phyloP scores from a whole-genome alignment of 805 yeast species.

The Candida schatavii region DNA sequence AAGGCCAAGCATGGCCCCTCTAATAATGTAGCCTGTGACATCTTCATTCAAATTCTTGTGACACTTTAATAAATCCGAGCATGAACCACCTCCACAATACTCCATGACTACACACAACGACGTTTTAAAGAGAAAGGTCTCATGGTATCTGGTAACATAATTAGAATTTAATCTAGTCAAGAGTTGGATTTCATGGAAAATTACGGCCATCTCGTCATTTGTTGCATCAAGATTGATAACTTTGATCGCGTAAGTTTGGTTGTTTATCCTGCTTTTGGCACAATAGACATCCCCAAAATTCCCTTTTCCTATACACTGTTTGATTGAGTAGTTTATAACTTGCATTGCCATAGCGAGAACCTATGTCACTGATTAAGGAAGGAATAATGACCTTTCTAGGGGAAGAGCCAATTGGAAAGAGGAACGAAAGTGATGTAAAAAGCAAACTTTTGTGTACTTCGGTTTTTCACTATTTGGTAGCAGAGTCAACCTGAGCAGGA shows the following conservation, averaged over 20 bases:
- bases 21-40: slow-evolving; percentile 57
- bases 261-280: slow-evolving; percentile 43
- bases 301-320: slow-evolving; percentile 74
- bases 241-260: slow-evolving; percentile 74
- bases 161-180: slow-evolving; percentile 64
- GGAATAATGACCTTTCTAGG: too few relatives aligned
- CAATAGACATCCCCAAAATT: slow-evolving; percentile 84
- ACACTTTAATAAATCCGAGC: slow-evolving; percentile 66
- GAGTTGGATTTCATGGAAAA: slow-evolving; percentile 77
- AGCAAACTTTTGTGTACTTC: too few relatives aligned
- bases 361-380: too few relatives aligned
- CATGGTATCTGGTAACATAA: slow-evolving; percentile 59
- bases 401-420: too few relatives aligned
- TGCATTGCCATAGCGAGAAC: not conserved
- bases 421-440: too few relatives aligned
- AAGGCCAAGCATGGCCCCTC: slow-evolving; percentile 68
- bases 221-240: slow-evolving; percentile 77
- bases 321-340: not conserved
- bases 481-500: too few relatives aligned
- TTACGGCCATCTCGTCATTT: slow-evolving; percentile 67
- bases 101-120: slow-evolving; percentile 92
- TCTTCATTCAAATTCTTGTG: slow-evolving; percentile 56
- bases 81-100: slow-evolving; percentile 92
- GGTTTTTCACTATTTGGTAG: too few relatives aligned
- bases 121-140: slow-evolving; percentile 61